A percentile compares a stretch with the other conserved stretches of the same genome.
Evolutionary conservation across 169 alveolate genomes (phyloP).

Genomic region (Theileria equi): DNA sequence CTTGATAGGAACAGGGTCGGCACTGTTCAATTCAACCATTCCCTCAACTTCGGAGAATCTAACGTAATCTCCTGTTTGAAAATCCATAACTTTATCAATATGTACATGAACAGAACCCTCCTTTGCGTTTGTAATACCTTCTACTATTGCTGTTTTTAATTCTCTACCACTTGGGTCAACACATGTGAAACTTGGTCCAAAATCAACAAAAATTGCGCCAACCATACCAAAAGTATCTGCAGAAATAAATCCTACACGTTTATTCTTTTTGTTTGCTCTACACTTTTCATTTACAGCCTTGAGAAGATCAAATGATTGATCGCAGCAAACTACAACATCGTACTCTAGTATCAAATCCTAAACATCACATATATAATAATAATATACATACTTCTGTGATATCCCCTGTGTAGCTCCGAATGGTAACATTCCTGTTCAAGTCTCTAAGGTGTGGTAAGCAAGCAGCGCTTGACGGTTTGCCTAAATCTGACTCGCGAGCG

Average conservation of each 20-base stretch:
- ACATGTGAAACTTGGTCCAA: conserved; percentile 86
- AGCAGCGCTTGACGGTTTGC: conserved; percentile 83
- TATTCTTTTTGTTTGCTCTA: conserved; percentile 55
- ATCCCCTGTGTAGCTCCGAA: conserved; percentile 53
- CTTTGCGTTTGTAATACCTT: conserved; percentile 75
- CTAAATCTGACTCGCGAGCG: conserved; percentile 86
- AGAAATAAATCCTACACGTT: conserved; percentile 80
- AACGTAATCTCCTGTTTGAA: conserved; percentile 94
- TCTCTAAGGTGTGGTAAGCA: conserved; percentile 83
- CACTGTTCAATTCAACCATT: conserved; percentile 90
- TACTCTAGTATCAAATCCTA: conserved; percentile 70
- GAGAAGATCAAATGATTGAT: conserved; percentile 54
- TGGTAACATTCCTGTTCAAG: conserved; percentile 89
- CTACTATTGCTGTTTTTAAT: conserved; percentile 78
- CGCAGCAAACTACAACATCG: conserved; percentile 82
- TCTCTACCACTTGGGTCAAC: conserved; percentile 86
- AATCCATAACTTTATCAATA: conserved; percentile 64
- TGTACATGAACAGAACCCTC: conserved; percentile 37
- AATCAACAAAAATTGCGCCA: conserved; percentile 96
- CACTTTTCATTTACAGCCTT: conserved; percentile 64
- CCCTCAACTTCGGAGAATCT: conserved; percentile 94
- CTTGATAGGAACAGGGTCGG: conserved; percentile 85
- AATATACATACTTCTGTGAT: conserved; percentile 41
- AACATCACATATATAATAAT: conserved; percentile 3
- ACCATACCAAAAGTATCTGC: conserved; percentile 87